Base-by-base conservation (phyloP, 805 yeast genomes). In the Candida fluviatilis region DNA sequence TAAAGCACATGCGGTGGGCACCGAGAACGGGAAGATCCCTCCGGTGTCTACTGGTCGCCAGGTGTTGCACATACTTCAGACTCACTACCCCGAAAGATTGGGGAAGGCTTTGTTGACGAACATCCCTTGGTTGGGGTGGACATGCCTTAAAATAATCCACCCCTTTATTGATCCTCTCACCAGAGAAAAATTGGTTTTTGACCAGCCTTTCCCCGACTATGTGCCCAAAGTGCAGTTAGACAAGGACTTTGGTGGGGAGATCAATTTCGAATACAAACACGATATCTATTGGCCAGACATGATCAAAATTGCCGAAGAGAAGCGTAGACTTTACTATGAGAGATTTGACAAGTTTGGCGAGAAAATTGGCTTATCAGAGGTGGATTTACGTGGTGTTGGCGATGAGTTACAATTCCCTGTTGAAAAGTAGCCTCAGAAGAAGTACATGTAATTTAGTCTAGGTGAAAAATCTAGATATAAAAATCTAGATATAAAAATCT, bases 81-180 rank as follows among this genome's bases (percentile, higher is more conserved):
- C 95, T 10, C 99, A 93, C 62, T 93, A 93, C 59, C 99, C 99
- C 3, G 99, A 93, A 60, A 77, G 99, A 52, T 71, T 93, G 42
- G 99, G 99, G 28, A 84, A 82, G 56, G 97, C 97, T 0, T 71
- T 90, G 34, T 71, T 93, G 38, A 86, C 95, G 35, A 91, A 93
- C 61, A 89, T 93, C 48, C 98, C 98, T 11, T 85, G 93, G 77
- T 64, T 90, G 39, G 98, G 90, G 5, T 85, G 95, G 86, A 82
- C 96, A 7, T 93, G 93, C 53, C 67, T 93, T 49, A 90, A 85
- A 65, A 66, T 93, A 46, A 90, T 91, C 47, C 87, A 86, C 52
- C 99, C 99, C 4, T 93, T 93, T 59, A 93, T 93, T 47, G 99
- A 93, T 57, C 97, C 99, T 7, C 65, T 87, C 54, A 93, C 99